phyloP scores from a whole-genome alignment of 176 grass and related monocot genomes.

The Leersia perrieri region DNA sequence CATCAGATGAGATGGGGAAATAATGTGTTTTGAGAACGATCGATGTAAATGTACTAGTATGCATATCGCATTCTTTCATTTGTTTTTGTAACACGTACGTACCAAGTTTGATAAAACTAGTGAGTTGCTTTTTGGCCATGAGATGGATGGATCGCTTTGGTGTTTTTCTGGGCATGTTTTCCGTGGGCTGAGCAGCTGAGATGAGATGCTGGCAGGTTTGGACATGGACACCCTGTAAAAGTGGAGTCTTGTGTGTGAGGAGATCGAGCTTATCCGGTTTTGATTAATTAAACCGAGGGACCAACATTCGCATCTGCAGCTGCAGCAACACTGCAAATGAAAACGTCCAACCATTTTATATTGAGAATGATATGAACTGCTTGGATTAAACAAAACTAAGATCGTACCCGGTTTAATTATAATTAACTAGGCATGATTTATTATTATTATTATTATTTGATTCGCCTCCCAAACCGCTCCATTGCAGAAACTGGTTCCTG shows the following conservation, averaged over 20 bases:
- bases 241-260: neutral
- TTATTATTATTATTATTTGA: neutral
- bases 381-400: neutral
- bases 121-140: neutral
- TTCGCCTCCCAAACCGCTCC: neutral
- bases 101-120: neutral
- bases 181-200: neutral
- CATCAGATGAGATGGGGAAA: neutral
- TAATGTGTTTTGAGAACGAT: neutral
- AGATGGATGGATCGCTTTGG: no score
- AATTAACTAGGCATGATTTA: neutral
- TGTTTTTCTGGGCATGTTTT: neutral
- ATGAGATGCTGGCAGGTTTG: neutral
- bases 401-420: neutral
- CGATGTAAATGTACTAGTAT: conserved; percentile 34
- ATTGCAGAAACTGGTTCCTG: no score
- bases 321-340: neutral
- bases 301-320: neutral
- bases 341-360: neutral
- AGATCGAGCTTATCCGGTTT: neutral
- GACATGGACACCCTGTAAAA: neutral
- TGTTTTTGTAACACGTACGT: conserved; percentile 30
- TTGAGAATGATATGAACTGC: no score
- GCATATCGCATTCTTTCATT: conserved; percentile 47
- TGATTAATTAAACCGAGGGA: neutral